Evolutionary conservation across 1,139 yeast species (phyloP).

Genomic region (Yamadazyma membranifaciens): DNA sequence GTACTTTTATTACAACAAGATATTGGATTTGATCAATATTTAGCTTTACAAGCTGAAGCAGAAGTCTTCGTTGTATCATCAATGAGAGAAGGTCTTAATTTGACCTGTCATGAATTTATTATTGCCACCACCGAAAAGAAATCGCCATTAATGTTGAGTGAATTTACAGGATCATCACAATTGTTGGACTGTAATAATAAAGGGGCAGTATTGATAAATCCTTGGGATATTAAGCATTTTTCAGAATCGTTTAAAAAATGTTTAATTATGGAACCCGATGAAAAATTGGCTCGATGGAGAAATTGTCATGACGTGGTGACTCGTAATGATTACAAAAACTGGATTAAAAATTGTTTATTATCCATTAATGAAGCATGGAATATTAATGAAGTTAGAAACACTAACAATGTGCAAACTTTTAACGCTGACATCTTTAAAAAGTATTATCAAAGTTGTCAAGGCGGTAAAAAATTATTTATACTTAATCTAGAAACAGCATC

Average conservation of each 20-base stretch:
- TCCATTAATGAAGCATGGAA: conserved; percentile 65
- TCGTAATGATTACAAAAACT: conserved; percentile 67
- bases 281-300: conserved; percentile 62
- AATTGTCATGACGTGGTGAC: conserved; percentile 56
- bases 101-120: conserved; percentile 92
- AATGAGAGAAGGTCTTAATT: conserved; percentile 93
- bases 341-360: conserved; percentile 64
- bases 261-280: conserved; percentile 60
- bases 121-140: conserved; percentile 70
- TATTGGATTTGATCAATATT: conserved; percentile 81
- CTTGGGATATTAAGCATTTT: conserved; percentile 79
- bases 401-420: conserved; percentile 26
- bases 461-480: conserved; percentile 49
- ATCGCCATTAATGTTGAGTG: conserved; percentile 84
- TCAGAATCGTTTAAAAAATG: conserved; percentile 61
- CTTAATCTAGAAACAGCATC: conserved; percentile 52
- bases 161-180: conserved; percentile 91
- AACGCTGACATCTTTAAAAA: conserved; percentile 32
- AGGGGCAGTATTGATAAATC: conserved; percentile 81
- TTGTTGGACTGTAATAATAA: conserved; percentile 51
- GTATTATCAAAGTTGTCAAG: conserved; percentile 31
- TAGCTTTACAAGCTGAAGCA: conserved; percentile 84
- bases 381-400: conserved; percentile 40
- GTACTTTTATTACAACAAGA: conserved; percentile 87
- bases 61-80: conserved; percentile 85